Evolutionary conservation across 176 grass and related monocot genomes (phyloP), one percentile per base, ranked within the genome.

Genomic region (Microstegium vimineum): DNA sequence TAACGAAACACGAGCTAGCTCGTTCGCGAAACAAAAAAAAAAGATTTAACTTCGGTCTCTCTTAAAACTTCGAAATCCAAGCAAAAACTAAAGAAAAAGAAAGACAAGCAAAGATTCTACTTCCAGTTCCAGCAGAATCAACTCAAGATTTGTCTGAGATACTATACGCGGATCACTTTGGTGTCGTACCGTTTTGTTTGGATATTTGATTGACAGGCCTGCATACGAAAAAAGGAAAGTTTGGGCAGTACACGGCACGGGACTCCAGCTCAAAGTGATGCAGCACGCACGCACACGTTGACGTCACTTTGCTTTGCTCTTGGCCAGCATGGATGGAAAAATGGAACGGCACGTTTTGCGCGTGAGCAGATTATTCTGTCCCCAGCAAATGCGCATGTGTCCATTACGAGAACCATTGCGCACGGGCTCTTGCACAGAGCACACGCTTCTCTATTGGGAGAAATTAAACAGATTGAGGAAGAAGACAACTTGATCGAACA

Each of bases 311-410:
- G 49, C 18, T 52, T 51, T 6, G 12, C 12, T 47, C 15, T 16
- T 5, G 1, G 26, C 26, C 12, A 49, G 22, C 37, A 32, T 46
- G 15, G 2, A 13, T 26, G 10, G 23, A 2, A 26, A 5, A 4
- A 54, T 25, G n/a, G 40, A 4, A 54, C 32, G n/a, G 40, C 79
- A 88, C 86, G 80, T 78, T 61, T 72, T 65, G 28, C 49, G 54
- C 74, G 74, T 78, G 75, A 10, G 26, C 46, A 20, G 62, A 82
- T 51, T 26, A n/a, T n/a, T n/a, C n/a, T n/a, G n/a, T 20, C 2
- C 31, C 33, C 8, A 3, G 33, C 33, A 35, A 72, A 49, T 73
- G 74, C 41, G 26, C 86, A 79, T 41, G 40, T 87, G 80, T 27
- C 71, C 34, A 17, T 56, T 25, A 41, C 20, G 51, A n/a, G 51